Base-by-base conservation (phyloP, 306 rosid species). In the Arachis stenosperma region DNA sequence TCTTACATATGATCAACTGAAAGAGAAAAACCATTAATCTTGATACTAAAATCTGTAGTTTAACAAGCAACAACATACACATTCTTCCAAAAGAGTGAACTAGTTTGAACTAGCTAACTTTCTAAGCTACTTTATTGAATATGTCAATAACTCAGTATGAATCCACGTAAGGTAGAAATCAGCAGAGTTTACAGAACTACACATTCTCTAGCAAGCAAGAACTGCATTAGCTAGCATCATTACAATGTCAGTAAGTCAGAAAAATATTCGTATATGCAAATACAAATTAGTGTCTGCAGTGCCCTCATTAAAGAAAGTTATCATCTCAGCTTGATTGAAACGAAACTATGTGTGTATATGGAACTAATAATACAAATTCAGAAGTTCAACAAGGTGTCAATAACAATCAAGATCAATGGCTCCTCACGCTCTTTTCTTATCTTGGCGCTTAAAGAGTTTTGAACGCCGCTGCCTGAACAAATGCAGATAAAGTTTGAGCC, bases 401-500 rank as follows among this genome's bases (percentile, higher is more conserved):
- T 37, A 79, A 27, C 40, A 81, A 27, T 40, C 61, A 61, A 33
- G 39, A 57, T 37, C 13, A 33, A 62, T 51, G 52, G 52, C 64
- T 53, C 77, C 65, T 87, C 78, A 84, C 30, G 79, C 74, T 54
- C 36, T 84, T 82, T 93, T 85, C 84, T 89, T 88, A 59, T 74
- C 71, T 59, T 69, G 81, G 74, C 3, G 74, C 65, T 85, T 89
- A 43, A 85, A 43, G 74, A 93, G 86, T 84, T 93, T 94, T 17
- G 91, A 57, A 64, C 75, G 82, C 41, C 98, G 89, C 80, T 94
- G 98, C 89, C 86, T 91, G 82, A 94, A 86, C 80, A 94, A 72
- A 79, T 94, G 96, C 76, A 93, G 84, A 78, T 93, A 91, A 70
- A 93, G 91, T 71, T 85, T 91, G 83, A 86, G 65, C 88, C 96